phyloP scores from a whole-genome alignment of 139 green algal genomes.

The Coelastrella sp. region DNA sequence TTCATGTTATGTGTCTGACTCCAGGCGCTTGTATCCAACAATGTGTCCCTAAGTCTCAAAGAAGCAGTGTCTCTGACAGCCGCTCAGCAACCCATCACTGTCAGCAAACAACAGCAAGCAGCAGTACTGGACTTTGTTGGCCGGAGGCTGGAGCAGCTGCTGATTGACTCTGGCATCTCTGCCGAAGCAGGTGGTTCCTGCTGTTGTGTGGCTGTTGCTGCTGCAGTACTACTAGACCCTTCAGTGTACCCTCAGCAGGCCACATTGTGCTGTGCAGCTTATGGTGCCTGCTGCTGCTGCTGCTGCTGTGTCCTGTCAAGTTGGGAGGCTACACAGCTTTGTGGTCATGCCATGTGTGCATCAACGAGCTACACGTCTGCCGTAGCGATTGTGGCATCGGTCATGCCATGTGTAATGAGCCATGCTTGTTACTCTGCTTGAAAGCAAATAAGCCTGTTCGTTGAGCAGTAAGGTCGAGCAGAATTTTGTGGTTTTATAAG shows the following conservation, averaged over 20 bases:
- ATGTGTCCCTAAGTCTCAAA: conserved; percentile 75
- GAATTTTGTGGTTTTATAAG: too few relatives aligned
- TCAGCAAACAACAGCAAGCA: conserved; percentile 60
- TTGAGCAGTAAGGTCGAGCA: too few relatives aligned
- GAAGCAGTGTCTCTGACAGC: conserved; percentile 73
- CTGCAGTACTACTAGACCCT: too few relatives aligned
- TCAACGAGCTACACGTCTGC: not conserved
- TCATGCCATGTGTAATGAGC: too few relatives aligned
- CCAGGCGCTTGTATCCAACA: conserved; percentile 85
- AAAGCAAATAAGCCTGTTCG: too few relatives aligned
- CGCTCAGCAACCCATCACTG: conserved; percentile 82
- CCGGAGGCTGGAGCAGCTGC: conserved; percentile 93
- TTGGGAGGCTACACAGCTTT: too few relatives aligned
- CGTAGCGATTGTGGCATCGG: too few relatives aligned
- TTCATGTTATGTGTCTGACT: not conserved
- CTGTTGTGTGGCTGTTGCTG: not conserved
- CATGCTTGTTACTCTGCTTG: too few relatives aligned
- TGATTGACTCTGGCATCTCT: conserved; percentile 82
- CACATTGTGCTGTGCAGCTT: not conserved
- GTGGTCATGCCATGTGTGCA: not conserved
- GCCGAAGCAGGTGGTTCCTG: conserved; percentile 53
- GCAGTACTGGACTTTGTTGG: conserved; percentile 79
- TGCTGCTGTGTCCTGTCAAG: not conserved
- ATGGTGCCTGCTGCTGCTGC: not conserved
- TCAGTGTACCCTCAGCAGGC: not conserved